Conservation (phyloP, 768 basidiomycete species). For the Kwoniella sp. region DNA sequence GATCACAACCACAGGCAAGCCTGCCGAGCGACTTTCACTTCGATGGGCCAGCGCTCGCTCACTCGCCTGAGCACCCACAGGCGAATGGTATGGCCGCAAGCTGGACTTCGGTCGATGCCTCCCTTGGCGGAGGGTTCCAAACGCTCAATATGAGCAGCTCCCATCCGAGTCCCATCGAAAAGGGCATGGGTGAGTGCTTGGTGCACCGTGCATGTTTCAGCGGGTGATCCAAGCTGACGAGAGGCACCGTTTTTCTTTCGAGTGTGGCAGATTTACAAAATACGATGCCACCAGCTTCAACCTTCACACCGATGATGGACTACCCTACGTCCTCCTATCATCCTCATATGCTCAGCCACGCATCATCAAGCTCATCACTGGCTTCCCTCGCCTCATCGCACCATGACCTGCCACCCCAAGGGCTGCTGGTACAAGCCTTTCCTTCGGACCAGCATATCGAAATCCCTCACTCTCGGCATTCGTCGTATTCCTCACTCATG, state of each 20-base stretch:
- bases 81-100: neutral
- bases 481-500: slow-evolving; percentile 25
- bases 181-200: slow-evolving; percentile 2
- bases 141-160: slow-evolving; percentile 2
- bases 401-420: neutral
- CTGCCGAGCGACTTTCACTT: slow-evolving; percentile 11
- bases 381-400: slow-evolving; percentile 26
- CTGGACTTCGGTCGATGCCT: slow-evolving; percentile 9
- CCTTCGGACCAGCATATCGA: slow-evolving; percentile 13
- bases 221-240: slow-evolving; percentile 2
- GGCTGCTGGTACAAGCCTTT: slow-evolving; percentile 26
- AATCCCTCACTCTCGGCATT: slow-evolving; percentile 22
- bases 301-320: slow-evolving; percentile 6
- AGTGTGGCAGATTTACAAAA: neutral
- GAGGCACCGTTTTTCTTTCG: neutral
- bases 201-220: neutral
- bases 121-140: slow-evolving; percentile 6
- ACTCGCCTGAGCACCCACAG: slow-evolving; percentile 15
- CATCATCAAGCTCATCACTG: slow-evolving; percentile 27
- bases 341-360: slow-evolving; percentile 24
- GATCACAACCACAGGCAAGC: neutral
- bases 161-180: slow-evolving; percentile 6
- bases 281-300: neutral
- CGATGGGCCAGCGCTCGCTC: slow-evolving; percentile 1
- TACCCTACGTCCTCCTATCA: neutral